A percentile compares a stretch with the other conserved stretches of the same genome.
phyloP scores from a whole-genome alignment of 1,139 yeast species.

The Suhomyces terraborum region DNA sequence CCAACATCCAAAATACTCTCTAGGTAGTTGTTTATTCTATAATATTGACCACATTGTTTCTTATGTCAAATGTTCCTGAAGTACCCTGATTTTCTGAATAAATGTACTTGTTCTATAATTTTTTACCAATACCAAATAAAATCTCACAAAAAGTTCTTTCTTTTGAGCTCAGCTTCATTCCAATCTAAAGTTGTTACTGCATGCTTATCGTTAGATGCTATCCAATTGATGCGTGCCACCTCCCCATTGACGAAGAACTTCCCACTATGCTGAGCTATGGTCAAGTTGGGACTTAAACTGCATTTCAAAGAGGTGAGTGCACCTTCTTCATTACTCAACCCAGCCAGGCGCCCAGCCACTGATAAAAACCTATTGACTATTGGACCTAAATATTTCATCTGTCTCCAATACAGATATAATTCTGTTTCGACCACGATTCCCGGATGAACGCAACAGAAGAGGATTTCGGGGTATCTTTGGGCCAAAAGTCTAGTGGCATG shows the following conservation, averaged over 20 bases:
- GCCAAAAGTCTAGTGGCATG: conserved; percentile 34
- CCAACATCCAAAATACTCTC: no score
- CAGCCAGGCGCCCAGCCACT: conserved; percentile 21
- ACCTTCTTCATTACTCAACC: conserved; percentile 41
- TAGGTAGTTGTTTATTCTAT: no score
- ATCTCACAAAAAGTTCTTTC: conserved; percentile 1
- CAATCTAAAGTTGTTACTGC: conserved; percentile 35
- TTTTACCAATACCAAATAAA: no score
- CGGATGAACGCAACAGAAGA: conserved; percentile 42
- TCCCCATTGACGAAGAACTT: conserved; percentile 42
- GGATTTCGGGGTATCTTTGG: conserved; percentile 32
- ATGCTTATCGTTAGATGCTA: conserved; percentile 27
- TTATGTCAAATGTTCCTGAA: no score
- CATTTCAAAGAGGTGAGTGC: conserved; percentile 36
- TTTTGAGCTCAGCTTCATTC: conserved; percentile 27
- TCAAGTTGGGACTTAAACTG: conserved; percentile 34
- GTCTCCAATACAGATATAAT: conserved; percentile 35
- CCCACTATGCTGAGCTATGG: conserved; percentile 33
- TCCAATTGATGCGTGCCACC: conserved; percentile 24
- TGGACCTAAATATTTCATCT: conserved; percentile 29
- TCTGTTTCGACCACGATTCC: conserved; percentile 42
- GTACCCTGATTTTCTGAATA: no score
- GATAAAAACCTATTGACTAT: conserved; percentile 21
- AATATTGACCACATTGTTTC: no score
- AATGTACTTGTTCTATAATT: no score